Percentiles rank a stretch among this genome's conserved stretches.
Evolutionary conservation across 176 grass and related monocot genomes (phyloP).

Genomic region (Dactylis glomerata): DNA sequence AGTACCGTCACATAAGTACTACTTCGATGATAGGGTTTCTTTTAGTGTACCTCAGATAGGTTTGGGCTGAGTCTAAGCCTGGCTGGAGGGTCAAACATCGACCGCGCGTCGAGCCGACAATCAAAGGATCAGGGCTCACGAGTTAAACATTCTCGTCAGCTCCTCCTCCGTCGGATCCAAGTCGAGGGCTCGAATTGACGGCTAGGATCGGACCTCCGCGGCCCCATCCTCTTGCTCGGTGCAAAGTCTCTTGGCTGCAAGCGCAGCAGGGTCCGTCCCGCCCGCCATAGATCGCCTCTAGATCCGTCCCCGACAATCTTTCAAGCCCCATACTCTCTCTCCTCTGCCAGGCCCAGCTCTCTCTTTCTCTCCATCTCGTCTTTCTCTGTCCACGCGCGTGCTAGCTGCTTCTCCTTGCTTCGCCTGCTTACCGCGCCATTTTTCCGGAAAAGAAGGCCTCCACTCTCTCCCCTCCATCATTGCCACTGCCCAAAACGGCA

Average conservation of each 20-base stretch:
- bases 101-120: not conserved
- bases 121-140: not conserved
- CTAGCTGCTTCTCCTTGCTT: not conserved
- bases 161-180: not conserved
- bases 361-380: not conserved
- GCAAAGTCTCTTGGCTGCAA: not conserved
- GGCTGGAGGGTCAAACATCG: not conserved
- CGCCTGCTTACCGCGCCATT: slow-evolving; percentile 1
- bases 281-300: not conserved
- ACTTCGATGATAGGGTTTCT: not conserved
- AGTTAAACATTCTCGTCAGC: not conserved
- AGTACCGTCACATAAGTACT: not conserved
- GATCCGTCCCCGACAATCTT: slow-evolving; percentile 5
- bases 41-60: not conserved
- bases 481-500: slow-evolving; percentile 35
- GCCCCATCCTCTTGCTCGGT: not conserved
- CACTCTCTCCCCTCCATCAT: slow-evolving; percentile 26
- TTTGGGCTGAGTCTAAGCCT: not conserved
- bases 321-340: not conserved
- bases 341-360: not conserved
- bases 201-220: not conserved
- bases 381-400: not conserved
- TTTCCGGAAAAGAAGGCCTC: slow-evolving; percentile 14
- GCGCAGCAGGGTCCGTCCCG: not conserved
- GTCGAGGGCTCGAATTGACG: not conserved